Evolutionary conservation across 768 basidiomycete species (phyloP).

Genomic region (Boletus coccyginus): DNA sequence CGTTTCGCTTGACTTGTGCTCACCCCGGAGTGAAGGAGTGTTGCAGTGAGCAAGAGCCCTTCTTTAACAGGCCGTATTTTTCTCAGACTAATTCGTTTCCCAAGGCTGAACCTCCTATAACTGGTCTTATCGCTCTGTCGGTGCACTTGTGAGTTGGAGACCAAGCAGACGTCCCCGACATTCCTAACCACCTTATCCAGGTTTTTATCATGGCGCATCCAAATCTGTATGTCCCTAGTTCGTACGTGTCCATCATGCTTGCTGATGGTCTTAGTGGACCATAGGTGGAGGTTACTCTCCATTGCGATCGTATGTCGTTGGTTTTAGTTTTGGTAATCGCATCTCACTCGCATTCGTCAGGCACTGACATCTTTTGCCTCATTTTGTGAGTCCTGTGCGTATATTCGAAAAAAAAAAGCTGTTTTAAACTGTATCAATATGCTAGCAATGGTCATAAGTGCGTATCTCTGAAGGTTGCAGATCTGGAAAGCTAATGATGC

Average conservation of each 20-base stretch:
- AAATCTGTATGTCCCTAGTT: background rate
- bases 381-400: background rate
- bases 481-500: background rate
- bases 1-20: too few species aligned
- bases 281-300: background rate
- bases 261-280: background rate
- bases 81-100: too few species aligned
- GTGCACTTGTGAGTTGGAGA: slow-evolving; percentile 6
- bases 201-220: slow-evolving; percentile 3
- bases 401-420: background rate
- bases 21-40: background rate
- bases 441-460: slow-evolving; percentile 1
- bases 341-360: background rate
- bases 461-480: background rate
- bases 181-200: background rate
- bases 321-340: too few species aligned
- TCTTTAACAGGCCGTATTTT: too few species aligned
- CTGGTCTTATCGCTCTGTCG: background rate
- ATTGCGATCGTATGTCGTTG: background rate
- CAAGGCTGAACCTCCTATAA: slow-evolving; percentile 1
- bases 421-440: background rate
- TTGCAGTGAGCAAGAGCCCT: too few species aligned
- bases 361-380: background rate
- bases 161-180: too few species aligned
- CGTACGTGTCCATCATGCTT: too few species aligned